Conservation (phyloP, 2,329 filamentous ascomycete genomes). For the Fusarium marasasianum region DNA sequence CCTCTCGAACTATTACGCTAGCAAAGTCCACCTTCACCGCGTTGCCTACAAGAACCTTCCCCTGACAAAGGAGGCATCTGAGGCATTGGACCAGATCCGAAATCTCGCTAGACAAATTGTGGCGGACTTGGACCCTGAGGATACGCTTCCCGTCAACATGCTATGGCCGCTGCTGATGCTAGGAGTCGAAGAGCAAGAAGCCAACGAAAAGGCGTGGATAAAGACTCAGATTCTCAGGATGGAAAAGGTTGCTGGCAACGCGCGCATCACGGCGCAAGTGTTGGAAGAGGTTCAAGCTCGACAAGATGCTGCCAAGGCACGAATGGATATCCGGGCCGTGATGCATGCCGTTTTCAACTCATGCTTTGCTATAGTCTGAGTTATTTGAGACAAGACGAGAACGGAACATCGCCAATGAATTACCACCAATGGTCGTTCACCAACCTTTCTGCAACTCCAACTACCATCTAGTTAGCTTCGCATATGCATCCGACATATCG, state of each 20-base stretch:
- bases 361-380: constrained; percentile 61
- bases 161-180: constrained; percentile 67
- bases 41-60: constrained; percentile 65
- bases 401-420: background rate
- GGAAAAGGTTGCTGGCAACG: constrained; percentile 56
- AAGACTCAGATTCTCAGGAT: constrained; percentile 58
- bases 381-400: background rate
- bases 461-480: background rate
- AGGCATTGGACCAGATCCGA: constrained; percentile 60
- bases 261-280: constrained; percentile 56
- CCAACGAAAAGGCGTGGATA: constrained; percentile 60
- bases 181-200: constrained; percentile 63
- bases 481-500: background rate
- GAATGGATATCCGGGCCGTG: constrained; percentile 56
- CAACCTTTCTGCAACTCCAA: background rate
- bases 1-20: constrained; percentile 65
- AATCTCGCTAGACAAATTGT: constrained; percentile 56
- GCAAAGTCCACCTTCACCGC: constrained; percentile 64
- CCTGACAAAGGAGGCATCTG: constrained; percentile 58
- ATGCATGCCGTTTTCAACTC: constrained; percentile 61
- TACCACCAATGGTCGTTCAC: background rate
- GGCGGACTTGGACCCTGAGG: constrained; percentile 51
- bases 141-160: constrained; percentile 63
- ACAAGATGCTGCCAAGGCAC: constrained; percentile 51
- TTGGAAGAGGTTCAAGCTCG: constrained; percentile 56